Conservation (phyloP, 176 grass and related monocot species). For the Juncus effusus region DNA sequence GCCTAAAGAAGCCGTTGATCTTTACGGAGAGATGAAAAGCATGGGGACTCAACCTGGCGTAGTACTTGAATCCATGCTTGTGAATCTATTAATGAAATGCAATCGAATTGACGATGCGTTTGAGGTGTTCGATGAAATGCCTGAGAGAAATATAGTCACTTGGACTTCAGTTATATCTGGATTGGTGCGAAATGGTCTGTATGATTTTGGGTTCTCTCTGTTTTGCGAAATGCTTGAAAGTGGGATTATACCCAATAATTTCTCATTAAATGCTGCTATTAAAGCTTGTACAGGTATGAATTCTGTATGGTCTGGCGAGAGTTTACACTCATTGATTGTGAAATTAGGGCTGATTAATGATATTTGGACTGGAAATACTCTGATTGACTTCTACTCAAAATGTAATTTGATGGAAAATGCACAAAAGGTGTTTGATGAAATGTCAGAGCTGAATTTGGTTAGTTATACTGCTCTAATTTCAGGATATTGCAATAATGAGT, state of each 20-base stretch:
- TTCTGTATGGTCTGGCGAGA: slow-evolving; percentile 36
- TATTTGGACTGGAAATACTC: slow-evolving; percentile 37
- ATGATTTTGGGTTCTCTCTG: slow-evolving; percentile 6
- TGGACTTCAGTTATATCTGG: slow-evolving; percentile 75
- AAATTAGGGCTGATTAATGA: slow-evolving; percentile 36
- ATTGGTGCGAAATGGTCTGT: slow-evolving; percentile 33
- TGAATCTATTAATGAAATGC: slow-evolving; percentile 46
- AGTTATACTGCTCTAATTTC: slow-evolving; percentile 73
- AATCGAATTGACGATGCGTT: slow-evolving; percentile 36
- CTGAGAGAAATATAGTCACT: slow-evolving; percentile 55
- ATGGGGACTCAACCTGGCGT: slow-evolving; percentile 20
- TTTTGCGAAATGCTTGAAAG: slow-evolving; percentile 50
- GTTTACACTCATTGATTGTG: slow-evolving; percentile 63
- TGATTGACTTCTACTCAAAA: slow-evolving; percentile 62
- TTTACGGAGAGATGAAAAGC: slow-evolving; percentile 14
- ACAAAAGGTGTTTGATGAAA: slow-evolving; percentile 34
- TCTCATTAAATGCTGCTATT: slow-evolving; percentile 62
- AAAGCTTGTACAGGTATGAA: slow-evolving; percentile 42
- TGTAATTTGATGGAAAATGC: slow-evolving; percentile 37
- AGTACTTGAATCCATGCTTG: slow-evolving; percentile 41
- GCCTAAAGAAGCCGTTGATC: slow-evolving; percentile 6
- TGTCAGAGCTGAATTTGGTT: slow-evolving; percentile 49
- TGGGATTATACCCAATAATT: slow-evolving; percentile 53
- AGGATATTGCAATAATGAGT: slow-evolving; percentile 40
- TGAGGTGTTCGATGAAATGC: slow-evolving; percentile 53